phyloP scores from a whole-genome alignment of 176 grass and related monocot genomes.

The Rhynchospora pubera region DNA sequence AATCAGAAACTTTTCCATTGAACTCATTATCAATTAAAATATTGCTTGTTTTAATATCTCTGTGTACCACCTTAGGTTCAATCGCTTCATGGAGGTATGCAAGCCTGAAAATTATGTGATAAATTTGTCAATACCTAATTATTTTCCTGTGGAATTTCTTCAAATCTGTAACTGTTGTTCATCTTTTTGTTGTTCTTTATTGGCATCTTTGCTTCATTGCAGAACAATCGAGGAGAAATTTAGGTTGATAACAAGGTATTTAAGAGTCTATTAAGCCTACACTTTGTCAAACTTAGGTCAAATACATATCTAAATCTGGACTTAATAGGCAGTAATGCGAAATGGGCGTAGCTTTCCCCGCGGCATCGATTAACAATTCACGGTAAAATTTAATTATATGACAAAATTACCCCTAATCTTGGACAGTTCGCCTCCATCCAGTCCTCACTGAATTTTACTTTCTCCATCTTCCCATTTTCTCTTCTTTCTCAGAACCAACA shows the following conservation, averaged over 20 bases:
- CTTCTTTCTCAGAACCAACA: no score
- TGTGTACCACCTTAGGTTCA: conserved; percentile 96
- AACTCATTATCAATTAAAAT: conserved; percentile 98
- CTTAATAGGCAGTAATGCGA: not conserved
- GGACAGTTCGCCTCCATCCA: no score
- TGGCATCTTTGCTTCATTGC: not conserved
- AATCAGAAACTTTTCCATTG: conserved; percentile 91
- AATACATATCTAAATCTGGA: not conserved
- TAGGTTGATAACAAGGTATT: not conserved
- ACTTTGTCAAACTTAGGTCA: not conserved
- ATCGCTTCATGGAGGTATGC: conserved; percentile 99
- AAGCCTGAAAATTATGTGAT: conserved; percentile 50
- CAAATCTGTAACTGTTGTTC: not conserved
- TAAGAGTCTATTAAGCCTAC: not conserved
- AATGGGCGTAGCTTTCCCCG: no score
- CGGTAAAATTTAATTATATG: no score
- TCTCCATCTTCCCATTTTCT: no score
- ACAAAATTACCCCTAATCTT: no score
- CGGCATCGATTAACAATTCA: no score
- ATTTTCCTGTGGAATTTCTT: not conserved
- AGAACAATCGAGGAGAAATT: not conserved
- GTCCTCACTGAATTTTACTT: no score
- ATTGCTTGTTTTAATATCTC: conserved; percentile 99
- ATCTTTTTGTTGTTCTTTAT: not conserved
- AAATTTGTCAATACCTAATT: not conserved